These are phyloP conservation scores for Saposhnikovia divaricata DNA, from an alignment of 129 eudicot genomes.

Conservation along the genomic window DNA sequence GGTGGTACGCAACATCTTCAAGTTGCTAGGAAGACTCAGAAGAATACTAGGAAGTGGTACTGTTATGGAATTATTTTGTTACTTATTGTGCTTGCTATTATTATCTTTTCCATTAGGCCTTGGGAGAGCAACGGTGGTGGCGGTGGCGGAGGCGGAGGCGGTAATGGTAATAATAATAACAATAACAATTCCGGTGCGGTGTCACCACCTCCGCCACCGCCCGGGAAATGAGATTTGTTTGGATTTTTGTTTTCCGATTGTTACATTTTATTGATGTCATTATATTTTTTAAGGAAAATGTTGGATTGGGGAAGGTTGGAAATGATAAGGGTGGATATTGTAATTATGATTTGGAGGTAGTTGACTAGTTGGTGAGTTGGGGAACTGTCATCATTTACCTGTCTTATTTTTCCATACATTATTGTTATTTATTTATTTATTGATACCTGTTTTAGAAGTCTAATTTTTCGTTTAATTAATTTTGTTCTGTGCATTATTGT, in stretches of 20 bases:
- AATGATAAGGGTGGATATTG: background rate
- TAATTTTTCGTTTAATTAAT: too few relatives aligned
- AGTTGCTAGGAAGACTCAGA: conserved; percentile 36
- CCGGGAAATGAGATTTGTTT: background rate
- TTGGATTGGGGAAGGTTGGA: background rate
- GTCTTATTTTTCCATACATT: background rate
- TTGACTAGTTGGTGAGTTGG: background rate
- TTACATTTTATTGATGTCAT: background rate
- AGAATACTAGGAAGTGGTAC: conserved; percentile 39
- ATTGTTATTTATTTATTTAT: background rate
- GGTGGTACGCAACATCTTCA: conserved; percentile 37
- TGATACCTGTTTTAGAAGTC: background rate
- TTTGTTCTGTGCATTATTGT: background rate
- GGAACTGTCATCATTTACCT: background rate
- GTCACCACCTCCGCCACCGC: background rate
- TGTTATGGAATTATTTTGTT: conserved; percentile 31
- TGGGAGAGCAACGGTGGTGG: conserved; percentile 19
- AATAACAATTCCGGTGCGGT: background rate
- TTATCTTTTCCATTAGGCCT: conserved; percentile 29
- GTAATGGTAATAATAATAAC: background rate
- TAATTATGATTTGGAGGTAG: background rate
- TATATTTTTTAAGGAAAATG: background rate
- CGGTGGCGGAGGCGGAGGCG: background rate
- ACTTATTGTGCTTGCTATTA: conserved; percentile 27
- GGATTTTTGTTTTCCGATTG: background rate